These are phyloP conservation scores for Fusarium ramigenum DNA, from an alignment of 2,329 filamentous ascomycete species.

Conservation along the genomic window DNA sequence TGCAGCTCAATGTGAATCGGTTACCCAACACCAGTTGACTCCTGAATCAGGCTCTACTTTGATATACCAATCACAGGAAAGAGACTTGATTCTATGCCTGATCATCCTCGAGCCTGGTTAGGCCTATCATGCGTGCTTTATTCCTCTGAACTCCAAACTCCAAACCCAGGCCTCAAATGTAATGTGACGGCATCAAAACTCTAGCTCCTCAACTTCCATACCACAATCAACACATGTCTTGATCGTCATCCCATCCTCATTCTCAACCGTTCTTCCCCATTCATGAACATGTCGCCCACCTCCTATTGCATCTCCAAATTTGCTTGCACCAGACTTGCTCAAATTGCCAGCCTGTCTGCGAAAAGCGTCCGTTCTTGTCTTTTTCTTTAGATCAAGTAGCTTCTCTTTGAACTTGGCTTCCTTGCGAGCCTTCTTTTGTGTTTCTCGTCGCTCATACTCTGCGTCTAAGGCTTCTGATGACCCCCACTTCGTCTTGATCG, in stretches of 20 bases:
- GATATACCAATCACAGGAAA: not conserved
- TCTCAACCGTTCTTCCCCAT: constrained; percentile 78
- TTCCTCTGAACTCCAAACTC: not conserved
- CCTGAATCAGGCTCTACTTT: not conserved
- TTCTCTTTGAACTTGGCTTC: constrained; percentile 93
- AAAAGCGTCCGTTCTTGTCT: constrained; percentile 91
- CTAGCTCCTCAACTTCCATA: constrained; percentile 81
- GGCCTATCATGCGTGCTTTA: not conserved
- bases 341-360: constrained; percentile 73
- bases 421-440: constrained; percentile 84
- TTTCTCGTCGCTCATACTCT: constrained; percentile 83
- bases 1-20: not conserved
- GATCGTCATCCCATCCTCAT: constrained; percentile 76
- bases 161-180: not conserved
- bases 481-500: constrained; percentile 91
- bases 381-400: constrained; percentile 88
- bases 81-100: not conserved
- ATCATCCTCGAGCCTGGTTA: not conserved
- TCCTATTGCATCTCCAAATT: constrained; percentile 81
- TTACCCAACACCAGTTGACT: not conserved
- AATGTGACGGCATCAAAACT: constrained; percentile 53
- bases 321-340: constrained; percentile 60
- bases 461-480: constrained; percentile 84
- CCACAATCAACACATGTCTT: constrained; percentile 83
- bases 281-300: constrained; percentile 85